A percentile compares a stretch with the other conserved stretches of the same genome.
These are phyloP conservation scores for Alnus glutinosa DNA, from an alignment of 306 rosid species.

Conservation along the genomic window DNA sequence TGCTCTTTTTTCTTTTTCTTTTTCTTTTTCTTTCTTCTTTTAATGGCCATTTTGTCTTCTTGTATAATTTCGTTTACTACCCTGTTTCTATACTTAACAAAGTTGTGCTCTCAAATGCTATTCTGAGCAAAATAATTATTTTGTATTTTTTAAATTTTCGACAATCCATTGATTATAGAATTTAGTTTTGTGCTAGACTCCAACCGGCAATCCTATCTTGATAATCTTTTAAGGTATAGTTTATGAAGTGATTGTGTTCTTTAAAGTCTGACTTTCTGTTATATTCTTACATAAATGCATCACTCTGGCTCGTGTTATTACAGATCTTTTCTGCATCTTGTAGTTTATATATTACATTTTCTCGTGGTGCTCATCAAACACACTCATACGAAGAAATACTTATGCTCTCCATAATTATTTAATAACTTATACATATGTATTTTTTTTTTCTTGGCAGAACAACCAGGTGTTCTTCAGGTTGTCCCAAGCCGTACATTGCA, in stretches of 20 bases:
- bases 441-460: slow-evolving; percentile 46
- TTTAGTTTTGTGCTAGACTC: neutral
- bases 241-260: neutral
- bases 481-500: slow-evolving; percentile 65
- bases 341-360: neutral
- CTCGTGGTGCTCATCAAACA: neutral
- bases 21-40: too few species aligned
- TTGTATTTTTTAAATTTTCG: too few species aligned
- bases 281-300: neutral
- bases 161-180: neutral
- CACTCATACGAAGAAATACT: neutral
- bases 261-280: neutral
- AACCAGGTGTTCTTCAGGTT: slow-evolving; percentile 96
- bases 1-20: too few species aligned
- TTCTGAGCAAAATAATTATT: neutral
- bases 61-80: neutral
- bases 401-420: neutral
- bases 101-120: neutral
- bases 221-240: neutral
- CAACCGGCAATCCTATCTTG: neutral
- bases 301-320: neutral
- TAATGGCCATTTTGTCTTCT: too few species aligned
- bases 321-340: neutral
- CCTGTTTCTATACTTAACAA: neutral
- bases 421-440: neutral